A percentile compares a stretch with the other conserved stretches of the same genome.
Evolutionary conservation across 2,329 filamentous ascomycete genomes (phyloP).

Genomic region (Sporothrix brasiliensis): DNA sequence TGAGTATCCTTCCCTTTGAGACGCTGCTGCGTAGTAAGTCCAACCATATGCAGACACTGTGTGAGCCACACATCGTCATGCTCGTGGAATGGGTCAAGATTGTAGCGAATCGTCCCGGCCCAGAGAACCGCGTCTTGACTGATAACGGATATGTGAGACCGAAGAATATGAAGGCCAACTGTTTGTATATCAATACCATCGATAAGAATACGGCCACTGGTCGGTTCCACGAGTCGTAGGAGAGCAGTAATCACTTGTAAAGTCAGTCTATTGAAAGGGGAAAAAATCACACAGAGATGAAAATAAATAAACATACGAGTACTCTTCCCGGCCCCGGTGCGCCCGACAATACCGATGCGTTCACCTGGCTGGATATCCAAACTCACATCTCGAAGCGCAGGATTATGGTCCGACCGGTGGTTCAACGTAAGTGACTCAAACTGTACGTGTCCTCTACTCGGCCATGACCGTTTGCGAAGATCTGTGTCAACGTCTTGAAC

Average conservation of each 20-base stretch:
- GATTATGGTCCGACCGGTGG: constrained; percentile 85
- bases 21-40: background rate
- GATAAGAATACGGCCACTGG: constrained; percentile 83
- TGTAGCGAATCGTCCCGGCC: constrained; percentile 85
- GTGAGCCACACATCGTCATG: constrained; percentile 92
- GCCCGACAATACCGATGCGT: constrained; percentile 92
- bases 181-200: constrained; percentile 83
- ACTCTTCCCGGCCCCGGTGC: constrained; percentile 94
- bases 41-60: constrained; percentile 72
- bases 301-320: constrained; percentile 25
- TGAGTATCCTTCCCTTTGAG: background rate
- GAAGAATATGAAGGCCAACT: constrained; percentile 87
- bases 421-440: constrained; percentile 86
- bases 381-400: constrained; percentile 68
- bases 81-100: constrained; percentile 88
- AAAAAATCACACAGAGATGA: background rate
- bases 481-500: constrained; percentile 64
- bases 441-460: constrained; percentile 67
- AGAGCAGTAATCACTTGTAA: constrained; percentile 81
- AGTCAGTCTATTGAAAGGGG: background rate
- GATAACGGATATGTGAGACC: constrained; percentile 93
- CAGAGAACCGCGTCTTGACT: constrained; percentile 95
- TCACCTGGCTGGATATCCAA: constrained; percentile 84
- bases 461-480: background rate
- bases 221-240: constrained; percentile 89